These are phyloP conservation scores for Paramecium octaurelia DNA, from an alignment of 73 alveolate genomes.

Conservation along the genomic window DNA sequence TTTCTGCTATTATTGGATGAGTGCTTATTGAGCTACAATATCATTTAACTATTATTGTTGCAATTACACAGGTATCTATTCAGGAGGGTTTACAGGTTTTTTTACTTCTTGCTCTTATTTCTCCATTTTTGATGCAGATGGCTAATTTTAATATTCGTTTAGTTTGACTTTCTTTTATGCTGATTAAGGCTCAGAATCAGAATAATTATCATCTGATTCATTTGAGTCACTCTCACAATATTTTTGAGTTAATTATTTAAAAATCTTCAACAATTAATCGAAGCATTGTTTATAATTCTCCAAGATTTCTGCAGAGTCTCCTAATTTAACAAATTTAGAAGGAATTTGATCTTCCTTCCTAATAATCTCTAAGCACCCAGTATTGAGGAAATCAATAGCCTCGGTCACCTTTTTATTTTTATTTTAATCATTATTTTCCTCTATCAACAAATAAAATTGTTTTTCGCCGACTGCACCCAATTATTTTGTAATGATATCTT, in stretches of 20 bases:
- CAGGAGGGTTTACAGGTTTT: background rate
- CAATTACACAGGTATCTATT: background rate
- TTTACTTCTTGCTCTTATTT: background rate
- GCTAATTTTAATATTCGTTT: background rate
- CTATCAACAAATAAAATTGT: background rate
- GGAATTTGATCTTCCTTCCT: slow-evolving; percentile 21
- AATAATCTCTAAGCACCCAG: background rate
- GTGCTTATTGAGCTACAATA: background rate
- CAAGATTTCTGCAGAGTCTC: background rate
- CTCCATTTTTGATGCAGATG: background rate
- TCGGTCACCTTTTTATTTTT: slow-evolving; percentile 25
- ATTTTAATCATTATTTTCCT: background rate
- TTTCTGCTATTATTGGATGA: background rate
- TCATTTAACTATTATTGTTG: background rate
- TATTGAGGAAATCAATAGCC: slow-evolving; percentile 7
- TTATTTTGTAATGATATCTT: background rate
- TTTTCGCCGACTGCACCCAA: background rate
- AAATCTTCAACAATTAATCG: background rate
- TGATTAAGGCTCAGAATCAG: slow-evolving; percentile 13
- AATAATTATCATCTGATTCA: slow-evolving; percentile 37
- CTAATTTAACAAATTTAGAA: background rate
- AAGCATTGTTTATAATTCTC: slow-evolving; percentile 10
- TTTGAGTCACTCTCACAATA: slow-evolving; percentile 32
- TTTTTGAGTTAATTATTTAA: background rate
- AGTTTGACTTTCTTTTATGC: slow-evolving; percentile 11